phyloP scores from a whole-genome alignment of 2,329 filamentous ascomycete genomes.

The Gnomoniopsis smithogilvyi region DNA sequence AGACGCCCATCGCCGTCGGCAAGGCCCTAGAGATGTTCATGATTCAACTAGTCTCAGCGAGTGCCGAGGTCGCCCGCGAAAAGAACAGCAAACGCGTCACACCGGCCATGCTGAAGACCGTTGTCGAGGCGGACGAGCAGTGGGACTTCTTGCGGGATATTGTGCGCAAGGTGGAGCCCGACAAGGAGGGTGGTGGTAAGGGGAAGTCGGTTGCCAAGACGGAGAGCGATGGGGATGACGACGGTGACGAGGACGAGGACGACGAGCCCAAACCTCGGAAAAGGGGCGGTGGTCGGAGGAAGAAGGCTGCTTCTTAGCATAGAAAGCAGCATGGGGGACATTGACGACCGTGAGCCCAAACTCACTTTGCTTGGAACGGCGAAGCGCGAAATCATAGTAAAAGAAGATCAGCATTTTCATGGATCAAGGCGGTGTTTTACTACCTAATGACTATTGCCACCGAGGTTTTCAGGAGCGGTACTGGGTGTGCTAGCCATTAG shows the following conservation, averaged over 20 bases:
- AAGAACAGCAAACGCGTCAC: slow-evolving; percentile 88
- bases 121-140: slow-evolving; percentile 82
- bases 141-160: slow-evolving; percentile 94
- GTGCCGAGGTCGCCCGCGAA: slow-evolving; percentile 76
- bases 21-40: slow-evolving; percentile 98
- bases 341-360: too few species aligned
- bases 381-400: too few species aligned
- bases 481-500: too few species aligned
- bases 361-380: too few species aligned
- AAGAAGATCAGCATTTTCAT: too few species aligned
- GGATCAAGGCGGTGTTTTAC: too few species aligned
- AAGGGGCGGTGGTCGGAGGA: slow-evolving; percentile 18
- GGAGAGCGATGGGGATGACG: slow-evolving; percentile 37
- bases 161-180: slow-evolving; percentile 71
- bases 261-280: slow-evolving; percentile 27
- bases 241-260: slow-evolving; percentile 44
- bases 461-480: too few species aligned
- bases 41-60: slow-evolving; percentile 88
- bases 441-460: too few species aligned
- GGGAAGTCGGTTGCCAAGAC: slow-evolving; percentile 32
- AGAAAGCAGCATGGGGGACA: not conserved
- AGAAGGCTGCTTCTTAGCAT: slow-evolving; percentile 11
- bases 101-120: slow-evolving; percentile 86
- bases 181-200: slow-evolving; percentile 43
- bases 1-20: slow-evolving; percentile 91